phyloP scores from a whole-genome alignment of 2,329 filamentous ascomycete genomes.

The Alternaria brassicae region DNA sequence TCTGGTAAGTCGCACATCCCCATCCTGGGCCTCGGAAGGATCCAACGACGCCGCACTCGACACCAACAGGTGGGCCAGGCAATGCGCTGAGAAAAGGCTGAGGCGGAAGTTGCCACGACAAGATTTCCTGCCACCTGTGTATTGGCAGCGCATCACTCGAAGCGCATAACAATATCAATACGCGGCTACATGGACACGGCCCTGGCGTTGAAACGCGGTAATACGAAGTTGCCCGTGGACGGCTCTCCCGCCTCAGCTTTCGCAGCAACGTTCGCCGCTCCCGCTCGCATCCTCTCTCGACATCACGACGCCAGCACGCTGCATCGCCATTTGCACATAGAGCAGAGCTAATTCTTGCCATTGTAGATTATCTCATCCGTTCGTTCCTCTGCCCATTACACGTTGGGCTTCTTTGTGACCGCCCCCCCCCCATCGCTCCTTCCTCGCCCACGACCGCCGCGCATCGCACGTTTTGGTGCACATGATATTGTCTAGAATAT shows the following conservation, averaged over 20 bases:
- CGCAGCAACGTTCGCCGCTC: slow-evolving; percentile 6
- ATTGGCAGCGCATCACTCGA: neutral
- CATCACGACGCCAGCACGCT: slow-evolving; percentile 4
- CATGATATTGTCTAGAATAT: slow-evolving; percentile 26
- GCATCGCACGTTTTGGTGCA: slow-evolving; percentile 13
- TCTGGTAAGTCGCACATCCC: slow-evolving; percentile 26
- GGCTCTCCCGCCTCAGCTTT: slow-evolving; percentile 11
- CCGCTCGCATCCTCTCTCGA: slow-evolving; percentile 9
- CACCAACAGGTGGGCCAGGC: slow-evolving; percentile 8
- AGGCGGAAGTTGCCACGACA: slow-evolving; percentile 6
- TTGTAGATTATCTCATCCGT: slow-evolving; percentile 15
- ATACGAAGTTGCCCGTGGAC: slow-evolving; percentile 11
- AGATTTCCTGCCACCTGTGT: slow-evolving; percentile 7
- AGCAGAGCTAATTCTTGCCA: slow-evolving; percentile 7
- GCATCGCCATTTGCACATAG: neutral
- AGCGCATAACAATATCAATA: slow-evolving; percentile 1
- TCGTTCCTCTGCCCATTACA: slow-evolving; percentile 3
- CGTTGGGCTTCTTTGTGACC: neutral
- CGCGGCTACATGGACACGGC: slow-evolving; percentile 7
- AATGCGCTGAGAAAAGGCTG: slow-evolving; percentile 4
- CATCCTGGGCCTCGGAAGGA: slow-evolving; percentile 14
- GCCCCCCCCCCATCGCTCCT: slow-evolving; percentile 11
- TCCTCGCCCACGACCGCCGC: slow-evolving; percentile 10
- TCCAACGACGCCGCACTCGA: neutral
- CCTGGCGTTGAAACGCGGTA: slow-evolving; percentile 19